phyloP scores from a whole-genome alignment of 148 eudicot species.

The Dianthus caryophyllus region DNA sequence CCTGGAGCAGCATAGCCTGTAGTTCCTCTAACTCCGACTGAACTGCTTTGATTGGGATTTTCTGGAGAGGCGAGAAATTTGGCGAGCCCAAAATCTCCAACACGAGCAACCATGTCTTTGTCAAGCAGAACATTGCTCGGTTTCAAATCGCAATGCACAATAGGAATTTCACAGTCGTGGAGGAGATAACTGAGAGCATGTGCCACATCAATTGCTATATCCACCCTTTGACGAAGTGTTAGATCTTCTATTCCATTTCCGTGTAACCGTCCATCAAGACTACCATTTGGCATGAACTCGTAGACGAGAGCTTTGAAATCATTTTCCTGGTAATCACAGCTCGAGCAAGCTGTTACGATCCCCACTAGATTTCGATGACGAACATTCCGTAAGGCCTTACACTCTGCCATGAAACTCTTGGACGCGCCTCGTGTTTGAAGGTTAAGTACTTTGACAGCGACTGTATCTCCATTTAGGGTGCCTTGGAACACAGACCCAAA shows the following conservation, averaged over 20 bases:
- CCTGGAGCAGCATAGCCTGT: slow-evolving; percentile 33
- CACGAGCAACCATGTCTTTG: slow-evolving; percentile 14
- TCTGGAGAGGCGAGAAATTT: slow-evolving; percentile 1
- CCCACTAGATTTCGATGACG: slow-evolving; percentile 27
- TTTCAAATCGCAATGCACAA: slow-evolving; percentile 31
- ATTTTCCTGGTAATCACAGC: slow-evolving; percentile 21
- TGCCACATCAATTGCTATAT: slow-evolving; percentile 28
- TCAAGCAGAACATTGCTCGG: slow-evolving; percentile 28
- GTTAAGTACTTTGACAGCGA: slow-evolving; percentile 31
- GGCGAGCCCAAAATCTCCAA: slow-evolving; percentile 26
- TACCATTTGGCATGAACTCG: slow-evolving; percentile 30
- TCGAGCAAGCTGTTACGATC: slow-evolving; percentile 30
- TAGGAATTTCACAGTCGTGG: slow-evolving; percentile 17
- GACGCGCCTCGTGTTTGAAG: slow-evolving; percentile 28
- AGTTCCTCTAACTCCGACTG: slow-evolving; percentile 24
- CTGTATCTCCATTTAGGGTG: slow-evolving; percentile 8
- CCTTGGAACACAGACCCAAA: slow-evolving; percentile 31
- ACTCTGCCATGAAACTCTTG: slow-evolving; percentile 35
- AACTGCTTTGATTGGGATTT: slow-evolving; percentile 12
- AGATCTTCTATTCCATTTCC: neutral
- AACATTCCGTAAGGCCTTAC: slow-evolving; percentile 25
- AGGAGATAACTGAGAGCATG: slow-evolving; percentile 24
- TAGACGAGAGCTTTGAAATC: slow-evolving; percentile 33
- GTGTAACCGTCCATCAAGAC: slow-evolving; percentile 26
- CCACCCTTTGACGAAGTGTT: slow-evolving; percentile 21